Evolutionary conservation across 345 rosid species (phyloP).

Genomic region (Gossypium herbaceum): DNA sequence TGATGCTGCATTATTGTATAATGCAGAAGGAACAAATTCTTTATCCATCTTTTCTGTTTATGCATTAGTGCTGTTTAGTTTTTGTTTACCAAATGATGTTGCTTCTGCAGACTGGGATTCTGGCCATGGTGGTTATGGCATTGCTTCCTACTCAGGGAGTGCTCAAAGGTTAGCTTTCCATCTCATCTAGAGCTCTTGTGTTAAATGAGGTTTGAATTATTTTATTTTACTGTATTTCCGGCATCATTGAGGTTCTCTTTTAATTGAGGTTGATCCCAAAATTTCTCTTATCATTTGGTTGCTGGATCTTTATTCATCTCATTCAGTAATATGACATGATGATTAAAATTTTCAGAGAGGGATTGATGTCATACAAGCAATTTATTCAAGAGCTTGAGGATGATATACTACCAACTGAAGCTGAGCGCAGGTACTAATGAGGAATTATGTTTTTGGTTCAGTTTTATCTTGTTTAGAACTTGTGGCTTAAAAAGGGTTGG

Average conservation of each 20-base stretch:
- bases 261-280: not conserved
- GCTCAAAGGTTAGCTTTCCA: constrained; percentile 52
- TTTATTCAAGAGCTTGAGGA: constrained; percentile 99
- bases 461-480: not conserved
- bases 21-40: not conserved
- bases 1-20: not conserved
- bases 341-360: constrained; percentile 63
- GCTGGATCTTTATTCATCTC: not conserved
- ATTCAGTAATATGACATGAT: constrained; percentile 2
- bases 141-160: constrained; percentile 40
- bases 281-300: constrained; percentile 7
- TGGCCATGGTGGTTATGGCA: constrained; percentile 66
- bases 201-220: constrained; percentile 9
- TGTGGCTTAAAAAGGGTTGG: not conserved
- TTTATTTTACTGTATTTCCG: not conserved
- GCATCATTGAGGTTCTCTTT: not conserved
- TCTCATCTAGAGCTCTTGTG: constrained; percentile 19
- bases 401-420: constrained; percentile 94
- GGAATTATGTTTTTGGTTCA: not conserved
- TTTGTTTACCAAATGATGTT: not conserved
- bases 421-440: constrained; percentile 79
- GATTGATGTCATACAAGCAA: constrained; percentile 99
- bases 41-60: not conserved
- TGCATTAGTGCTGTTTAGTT: not conserved
- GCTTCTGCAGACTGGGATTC: constrained; percentile 67